Base-by-base conservation (phyloP, 352 stramenopile genomes). In the Phytophthora agathidicida region DNA sequence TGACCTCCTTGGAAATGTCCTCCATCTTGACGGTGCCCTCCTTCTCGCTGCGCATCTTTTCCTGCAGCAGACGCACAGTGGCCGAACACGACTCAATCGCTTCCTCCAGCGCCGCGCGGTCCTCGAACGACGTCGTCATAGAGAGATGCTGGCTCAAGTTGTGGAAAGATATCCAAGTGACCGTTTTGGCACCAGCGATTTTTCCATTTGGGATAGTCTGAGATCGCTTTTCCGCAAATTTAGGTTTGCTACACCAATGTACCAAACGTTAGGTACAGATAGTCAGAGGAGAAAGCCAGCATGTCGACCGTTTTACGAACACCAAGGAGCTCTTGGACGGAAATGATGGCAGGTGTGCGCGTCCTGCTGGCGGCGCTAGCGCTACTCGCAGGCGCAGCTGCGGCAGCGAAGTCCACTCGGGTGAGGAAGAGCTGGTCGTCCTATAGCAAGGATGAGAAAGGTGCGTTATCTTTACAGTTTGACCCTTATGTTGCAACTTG, bases 51-150 rank as follows among this genome's bases (percentile, higher is more conserved):
- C 51, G 68, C 53, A 86, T 78, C 42, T 75, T 77, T 23, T 89
- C 77, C 70, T 90, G 78, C 42, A 91, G 53, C 17, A 72, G 35
- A 13, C 83, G 80, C 57, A 93, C 80, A 28, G 61, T 71, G 35
- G 53, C 28, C 19, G 78, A 83, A 45, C 72, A 77, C 50, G 65
- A 50, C 3, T 87, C 80, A 43, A 93, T 89, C 37, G 69, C 83
- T 23, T 69, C 42, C 66, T 89, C 71, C 22, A 91, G 54, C 31
- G 62, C 63, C 19, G 49, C 32, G 53, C 70, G 73, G 38, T 67
- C 68, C 14, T 70, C 59, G 38, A 87, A 88, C 56, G 69, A 74
- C 64, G 76, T 84, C 44, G 45, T 65, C 38, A 60, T 60, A 13
- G n/a, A n/a, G n/a, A n/a, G n/a, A n/a, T 22, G 30, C 14, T 13